Conservation (phyloP, 176 grass and related monocot species). For the Otatea glauca region DNA sequence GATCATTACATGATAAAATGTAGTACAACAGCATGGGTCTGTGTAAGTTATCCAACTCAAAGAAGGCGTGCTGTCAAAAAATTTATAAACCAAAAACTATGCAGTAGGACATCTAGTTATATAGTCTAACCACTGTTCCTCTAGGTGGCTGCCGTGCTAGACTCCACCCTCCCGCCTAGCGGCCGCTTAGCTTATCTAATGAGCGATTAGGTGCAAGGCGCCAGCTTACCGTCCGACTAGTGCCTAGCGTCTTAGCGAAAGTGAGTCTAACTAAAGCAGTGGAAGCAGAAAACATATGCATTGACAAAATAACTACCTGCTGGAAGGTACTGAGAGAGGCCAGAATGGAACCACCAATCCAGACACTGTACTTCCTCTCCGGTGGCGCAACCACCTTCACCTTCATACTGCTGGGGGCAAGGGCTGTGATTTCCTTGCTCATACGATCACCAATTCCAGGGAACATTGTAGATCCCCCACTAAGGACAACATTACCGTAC, state of each 20-base stretch:
- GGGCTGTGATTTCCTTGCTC: conserved; percentile 84
- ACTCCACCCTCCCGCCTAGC: too few species aligned
- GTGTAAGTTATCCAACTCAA: neutral
- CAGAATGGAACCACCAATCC: conserved; percentile 89
- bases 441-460: conserved; percentile 82
- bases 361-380: conserved; percentile 91
- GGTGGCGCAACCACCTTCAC: conserved; percentile 85
- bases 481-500: conserved; percentile 79
- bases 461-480: conserved; percentile 90
- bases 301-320: conserved; percentile 54
- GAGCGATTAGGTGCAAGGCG: too few species aligned
- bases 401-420: conserved; percentile 91
- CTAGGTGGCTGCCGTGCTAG: too few species aligned
- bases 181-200: too few species aligned
- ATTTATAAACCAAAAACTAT: too few species aligned
- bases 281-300: neutral
- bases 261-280: neutral
- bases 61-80: neutral
- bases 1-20: neutral
- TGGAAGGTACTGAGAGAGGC: conserved; percentile 89
- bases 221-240: too few species aligned
- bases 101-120: neutral
- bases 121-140: neutral
- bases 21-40: neutral
- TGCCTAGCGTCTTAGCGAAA: too few species aligned